Evolutionary conservation across 495 filamentous ascomycete species (phyloP).

Genomic region (Hypoxylon perforatum): DNA sequence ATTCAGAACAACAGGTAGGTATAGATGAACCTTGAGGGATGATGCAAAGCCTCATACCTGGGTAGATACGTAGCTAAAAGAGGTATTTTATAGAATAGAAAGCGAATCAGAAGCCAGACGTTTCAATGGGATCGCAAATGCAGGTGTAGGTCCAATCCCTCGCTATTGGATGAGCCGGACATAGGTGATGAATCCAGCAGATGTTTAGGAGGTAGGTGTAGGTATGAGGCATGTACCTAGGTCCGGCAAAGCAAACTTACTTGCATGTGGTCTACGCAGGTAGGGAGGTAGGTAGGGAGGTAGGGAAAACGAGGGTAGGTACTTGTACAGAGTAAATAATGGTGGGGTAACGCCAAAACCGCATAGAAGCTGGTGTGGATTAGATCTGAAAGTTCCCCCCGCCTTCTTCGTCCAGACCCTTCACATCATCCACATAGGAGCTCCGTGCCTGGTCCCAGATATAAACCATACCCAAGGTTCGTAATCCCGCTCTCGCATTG

Average conservation of each 20-base stretch:
- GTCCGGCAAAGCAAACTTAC: slow-evolving; percentile 9
- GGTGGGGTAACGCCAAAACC: slow-evolving; percentile 30
- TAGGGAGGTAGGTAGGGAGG: background rate
- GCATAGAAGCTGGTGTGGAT: slow-evolving; percentile 37
- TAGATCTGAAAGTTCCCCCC: slow-evolving; percentile 17
- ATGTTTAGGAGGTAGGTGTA: no score
- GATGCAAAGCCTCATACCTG: background rate
- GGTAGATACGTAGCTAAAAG: background rate
- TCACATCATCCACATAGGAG: slow-evolving; percentile 27
- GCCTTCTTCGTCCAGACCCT: slow-evolving; percentile 37
- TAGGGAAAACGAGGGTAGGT: slow-evolving; percentile 4
- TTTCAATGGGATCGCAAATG: slow-evolving; percentile 1
- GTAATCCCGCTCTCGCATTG: slow-evolving; percentile 40
- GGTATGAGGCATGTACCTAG: background rate
- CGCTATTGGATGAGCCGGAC: background rate
- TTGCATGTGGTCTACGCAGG: slow-evolving; percentile 33
- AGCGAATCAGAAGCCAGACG: background rate
- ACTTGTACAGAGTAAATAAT: slow-evolving; percentile 1
- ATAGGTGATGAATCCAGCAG: background rate
- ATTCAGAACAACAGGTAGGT: no score
- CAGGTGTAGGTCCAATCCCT: background rate
- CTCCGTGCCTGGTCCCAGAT: slow-evolving; percentile 17
- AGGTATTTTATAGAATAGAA: background rate
- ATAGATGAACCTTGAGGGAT: no score
- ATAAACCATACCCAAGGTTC: slow-evolving; percentile 24